Base-by-base conservation (phyloP, 176 grass and related monocot species). In the Avena atlantica region DNA sequence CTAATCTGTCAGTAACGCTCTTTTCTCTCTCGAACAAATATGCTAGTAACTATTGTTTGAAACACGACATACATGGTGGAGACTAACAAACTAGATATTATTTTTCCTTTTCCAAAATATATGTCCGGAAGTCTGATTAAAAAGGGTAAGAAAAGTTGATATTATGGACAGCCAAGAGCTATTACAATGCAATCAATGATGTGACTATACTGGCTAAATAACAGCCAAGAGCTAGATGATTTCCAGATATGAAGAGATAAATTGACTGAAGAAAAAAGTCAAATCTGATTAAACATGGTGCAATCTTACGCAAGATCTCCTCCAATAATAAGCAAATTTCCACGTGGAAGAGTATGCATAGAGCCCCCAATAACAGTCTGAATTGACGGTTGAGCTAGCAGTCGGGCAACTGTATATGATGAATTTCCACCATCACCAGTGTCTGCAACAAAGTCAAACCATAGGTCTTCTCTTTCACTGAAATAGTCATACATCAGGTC, bases 361-460 rank as follows among this genome's bases (percentile, higher is more conserved):
- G 95, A 93, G n/a, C 83, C 91, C 36, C 78, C 79, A 44, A 87
- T 89, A 83, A 92, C 36, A 82, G 87, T 82, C 81, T 90, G 88
- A 87, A 98, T 86, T 78, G 80, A 94, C 37, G 95, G 90, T 78
- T 97, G 95, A 82, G 95, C 95, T 69, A 97, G 83, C 17, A 97
- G 50, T 29, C 90, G 83, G 71, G 95, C 88, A 83, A 97, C 92
- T 36, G 95, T 85, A 82, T 97, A 97, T 37, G 92, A 97, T 49
- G 95, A 89, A 76, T 97, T 97, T 47, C 95, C 95, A 51, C 95
- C 95, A 91, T 97, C 92, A 82, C 95, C 95, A 24, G 95, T 97
- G 79, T 97, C 95, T 48, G 95, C 95, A 66, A 97, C 91, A 72
- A 97, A 97, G 86, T 97, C 95, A 90, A 97, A 97, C 92, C 92